Evolutionary conservation across 257 asterid genomes (phyloP), one percentile per base, ranked within the genome.

Genomic region (Penstemon davidsonii): DNA sequence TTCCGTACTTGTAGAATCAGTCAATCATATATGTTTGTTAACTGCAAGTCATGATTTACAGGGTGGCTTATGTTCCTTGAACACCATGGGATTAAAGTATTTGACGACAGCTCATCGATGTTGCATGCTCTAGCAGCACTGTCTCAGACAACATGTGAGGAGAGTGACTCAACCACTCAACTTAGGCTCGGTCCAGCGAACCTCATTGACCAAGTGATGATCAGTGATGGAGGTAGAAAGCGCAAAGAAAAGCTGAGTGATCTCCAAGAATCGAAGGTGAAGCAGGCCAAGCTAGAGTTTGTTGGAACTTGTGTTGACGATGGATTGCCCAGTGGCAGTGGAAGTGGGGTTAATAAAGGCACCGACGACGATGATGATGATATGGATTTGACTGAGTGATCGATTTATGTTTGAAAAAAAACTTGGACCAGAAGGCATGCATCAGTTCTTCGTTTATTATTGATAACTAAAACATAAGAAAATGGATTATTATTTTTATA

Each of bases 51-150:
- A 19, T 73, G 38, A 62, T 70, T 74, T 73, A 62, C 79, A 88
- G 96, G 60, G 71, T 85, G 90, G 92, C 72, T 88, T 25, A 71
- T 81, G 40, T 44, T 68, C 78, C 77, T 91, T 69, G 82, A 91
- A 72, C 75, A 68, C 50, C 78, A 73, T 60, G 95, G 87, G 43
- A 65, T 78, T 46, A 18, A 40, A 61, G 78, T 83, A 51, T 85
- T 83, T 63, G 87, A 81, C 67, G 66, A 61, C 8, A 67, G 67
- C 53, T 54, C 72, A 52, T 54, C 80, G 42, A 33, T 25, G 13
- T 64, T 76, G 54, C 82, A 59, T 69, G 75, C 86, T 36, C 86
- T 73, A 75, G 85, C 78, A 45, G 72, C 69, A 42, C 54, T 63
- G 59, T 59, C 72, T 53, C 60, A 38, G 44, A 67, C 79, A 8